Evolutionary conservation across 2,329 filamentous ascomycete species (phyloP), one percentile per base, ranked within the genome.

Genomic region (Cladobotryum protrusum): DNA sequence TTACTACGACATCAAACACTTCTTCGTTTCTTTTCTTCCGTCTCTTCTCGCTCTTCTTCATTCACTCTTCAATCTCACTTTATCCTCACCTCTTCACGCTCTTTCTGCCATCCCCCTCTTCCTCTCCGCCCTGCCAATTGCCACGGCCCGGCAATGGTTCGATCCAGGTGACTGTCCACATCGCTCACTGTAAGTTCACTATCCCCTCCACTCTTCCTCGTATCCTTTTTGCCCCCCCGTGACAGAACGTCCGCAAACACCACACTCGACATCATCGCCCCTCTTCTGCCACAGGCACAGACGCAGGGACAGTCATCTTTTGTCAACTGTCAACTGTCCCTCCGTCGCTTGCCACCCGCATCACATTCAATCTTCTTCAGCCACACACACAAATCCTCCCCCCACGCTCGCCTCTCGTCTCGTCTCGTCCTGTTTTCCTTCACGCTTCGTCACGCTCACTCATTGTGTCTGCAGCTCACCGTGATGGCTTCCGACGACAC

Each of bases 91-190:
- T 29, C 24, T 29, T 29, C 24, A 29, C 24, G 24, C 24, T 29
- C 24, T 29, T 29, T 29, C 24, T 24, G 45, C 45, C 50, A 43
- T 48, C 48, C 40, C 49, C 48, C 39, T 49, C 51, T 12, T 36
- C 47, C 29, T 41, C 47, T 51, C 19, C 14, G 15, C 24, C 17
- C 60, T 58, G 57, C 58, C 65, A 67, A 66, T 68, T 65, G 64
- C 63, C 60, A 56, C 55, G 58, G 61, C 59, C 64, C 59, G 65
- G 67, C 66, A 62, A 69, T 69, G 67, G 55, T 68, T 63, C 59
- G 57, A 62, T 64, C 61, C 57, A 59, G 65, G 67, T 69, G 63
- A 69, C 58, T 60, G 58, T 45, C 41, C 49, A 43, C 46, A 52
- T 49, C 53, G 52, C 55, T 57, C 56, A 56, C 47, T 53, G 60